Percentiles rank a stretch among this genome's conserved stretches.
Conservation (phyloP, 176 grass and related monocot genomes). For the Bolboschoenus planiculmis region DNA sequence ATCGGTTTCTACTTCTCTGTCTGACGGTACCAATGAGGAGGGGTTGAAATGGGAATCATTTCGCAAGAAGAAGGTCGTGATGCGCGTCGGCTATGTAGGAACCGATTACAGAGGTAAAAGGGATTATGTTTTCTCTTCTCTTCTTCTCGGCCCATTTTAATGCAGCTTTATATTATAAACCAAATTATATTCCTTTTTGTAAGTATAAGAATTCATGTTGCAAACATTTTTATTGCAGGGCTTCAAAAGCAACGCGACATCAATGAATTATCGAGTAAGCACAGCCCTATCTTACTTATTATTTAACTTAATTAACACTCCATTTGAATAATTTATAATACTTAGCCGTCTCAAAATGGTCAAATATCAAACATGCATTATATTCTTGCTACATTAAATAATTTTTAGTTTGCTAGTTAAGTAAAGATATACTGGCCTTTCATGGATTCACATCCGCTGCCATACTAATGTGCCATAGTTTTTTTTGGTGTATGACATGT, state of each 20-base stretch:
- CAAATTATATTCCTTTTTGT: background rate
- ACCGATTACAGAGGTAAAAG: conserved; percentile 84
- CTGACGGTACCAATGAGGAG: background rate
- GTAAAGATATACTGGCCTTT: background rate
- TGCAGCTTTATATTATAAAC: background rate
- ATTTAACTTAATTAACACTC: background rate
- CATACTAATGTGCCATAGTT: no score
- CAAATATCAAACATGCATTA: background rate
- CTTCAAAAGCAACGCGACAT: conserved; percentile 75
- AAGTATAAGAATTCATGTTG: background rate
- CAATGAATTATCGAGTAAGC: conserved; percentile 59
- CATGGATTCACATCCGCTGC: no score
- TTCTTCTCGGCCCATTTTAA: background rate
- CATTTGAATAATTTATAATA: background rate
- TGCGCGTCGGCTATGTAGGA: conserved; percentile 78
- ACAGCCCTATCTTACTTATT: background rate
- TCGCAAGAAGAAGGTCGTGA: conserved; percentile 85
- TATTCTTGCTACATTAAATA: background rate
- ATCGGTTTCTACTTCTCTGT: background rate
- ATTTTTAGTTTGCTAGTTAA: background rate
- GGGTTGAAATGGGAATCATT: conserved; percentile 62
- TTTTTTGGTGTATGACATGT: no score
- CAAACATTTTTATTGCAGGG: conserved; percentile 32
- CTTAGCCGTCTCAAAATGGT: no score
- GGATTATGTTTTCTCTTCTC: no score